A percentile compares a stretch with the other conserved stretches of the same genome.
Conservation (phyloP, 768 basidiomycete genomes). For the Lentinula detonsa region DNA sequence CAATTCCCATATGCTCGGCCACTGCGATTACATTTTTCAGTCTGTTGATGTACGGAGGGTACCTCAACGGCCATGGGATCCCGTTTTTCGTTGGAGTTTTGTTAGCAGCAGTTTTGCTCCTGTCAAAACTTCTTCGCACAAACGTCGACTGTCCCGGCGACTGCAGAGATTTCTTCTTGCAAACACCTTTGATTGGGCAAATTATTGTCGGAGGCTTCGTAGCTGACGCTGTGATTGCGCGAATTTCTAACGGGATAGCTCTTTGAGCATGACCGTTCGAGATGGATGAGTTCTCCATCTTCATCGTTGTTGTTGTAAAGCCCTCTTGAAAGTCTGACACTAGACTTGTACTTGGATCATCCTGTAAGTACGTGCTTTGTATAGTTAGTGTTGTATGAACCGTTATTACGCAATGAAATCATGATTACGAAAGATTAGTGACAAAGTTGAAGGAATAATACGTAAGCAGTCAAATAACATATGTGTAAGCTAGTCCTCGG, state of each 20-base stretch:
- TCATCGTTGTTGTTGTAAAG: too few species aligned
- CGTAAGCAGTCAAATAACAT: too few species aligned
- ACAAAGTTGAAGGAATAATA: too few species aligned
- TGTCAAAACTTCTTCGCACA: slow-evolving; percentile 15
- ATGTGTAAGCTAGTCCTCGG: too few species aligned
- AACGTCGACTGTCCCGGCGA: slow-evolving; percentile 20
- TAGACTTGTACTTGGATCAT: too few species aligned
- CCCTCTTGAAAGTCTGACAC: too few species aligned
- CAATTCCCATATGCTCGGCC: slow-evolving; percentile 40
- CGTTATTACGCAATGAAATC: too few species aligned
- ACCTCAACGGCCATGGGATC: slow-evolving; percentile 35
- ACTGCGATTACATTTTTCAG: slow-evolving; percentile 41
- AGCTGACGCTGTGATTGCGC: slow-evolving; percentile 15
- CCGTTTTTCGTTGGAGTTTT: slow-evolving; percentile 22
- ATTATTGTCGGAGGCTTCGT: slow-evolving; percentile 20
- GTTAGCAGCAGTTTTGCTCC: slow-evolving; percentile 12
- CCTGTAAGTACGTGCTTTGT: too few species aligned
- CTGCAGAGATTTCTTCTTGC: slow-evolving; percentile 19
- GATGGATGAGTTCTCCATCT: too few species aligned
- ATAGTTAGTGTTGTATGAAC: too few species aligned
- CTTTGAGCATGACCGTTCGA: not conserved
- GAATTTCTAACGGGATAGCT: slow-evolving; percentile 14
- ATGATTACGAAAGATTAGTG: too few species aligned
- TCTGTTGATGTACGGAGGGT: slow-evolving; percentile 37
- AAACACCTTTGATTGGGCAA: slow-evolving; percentile 21